Evolutionary conservation across 1,139 yeast species (phyloP).

Genomic region (Lodderomyces oxycetoniae): DNA sequence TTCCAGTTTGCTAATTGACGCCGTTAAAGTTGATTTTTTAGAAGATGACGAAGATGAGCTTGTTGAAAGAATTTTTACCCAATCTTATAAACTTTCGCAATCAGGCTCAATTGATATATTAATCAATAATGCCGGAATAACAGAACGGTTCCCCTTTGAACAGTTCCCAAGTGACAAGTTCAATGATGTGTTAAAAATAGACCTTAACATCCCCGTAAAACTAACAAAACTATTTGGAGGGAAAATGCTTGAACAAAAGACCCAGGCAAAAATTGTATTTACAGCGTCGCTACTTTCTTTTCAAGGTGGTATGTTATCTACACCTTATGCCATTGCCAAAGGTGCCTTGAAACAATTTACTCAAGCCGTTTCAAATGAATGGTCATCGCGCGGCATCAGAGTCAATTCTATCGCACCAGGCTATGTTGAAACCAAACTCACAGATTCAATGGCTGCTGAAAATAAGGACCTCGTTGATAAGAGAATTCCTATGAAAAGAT

Average conservation of each 20-base stretch:
- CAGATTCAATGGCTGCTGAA: slow-evolving; percentile 30
- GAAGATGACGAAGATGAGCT: slow-evolving; percentile 16
- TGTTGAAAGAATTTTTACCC: slow-evolving; percentile 28
- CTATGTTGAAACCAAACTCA: slow-evolving; percentile 50
- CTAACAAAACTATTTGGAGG: slow-evolving; percentile 44
- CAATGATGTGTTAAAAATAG: slow-evolving; percentile 45
- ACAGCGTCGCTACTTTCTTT: slow-evolving; percentile 43
- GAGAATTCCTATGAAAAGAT: slow-evolving; percentile 49
- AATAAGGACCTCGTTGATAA: slow-evolving; percentile 29
- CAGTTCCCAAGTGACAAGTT: slow-evolving; percentile 33
- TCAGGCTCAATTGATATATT: slow-evolving; percentile 40
- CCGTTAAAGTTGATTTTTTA: slow-evolving; percentile 19
- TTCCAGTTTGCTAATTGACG: slow-evolving; percentile 18
- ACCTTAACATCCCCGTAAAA: slow-evolving; percentile 42
- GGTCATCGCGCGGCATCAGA: slow-evolving; percentile 46
- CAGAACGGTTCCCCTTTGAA: slow-evolving; percentile 23
- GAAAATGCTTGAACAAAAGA: slow-evolving; percentile 37
- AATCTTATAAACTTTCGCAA: slow-evolving; percentile 31
- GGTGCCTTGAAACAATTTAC: slow-evolving; percentile 48
- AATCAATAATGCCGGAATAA: slow-evolving; percentile 55
- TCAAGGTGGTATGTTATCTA: slow-evolving; percentile 53
- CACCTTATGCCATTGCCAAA: slow-evolving; percentile 52
- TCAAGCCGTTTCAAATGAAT: slow-evolving; percentile 49
- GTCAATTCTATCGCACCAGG: slow-evolving; percentile 59
- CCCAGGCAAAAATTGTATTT: slow-evolving; percentile 25